Percentiles rank a stretch among this genome's conserved stretches.
Evolutionary conservation across 2,329 filamentous ascomycete genomes (phyloP).

Genomic region (Stagonosporopsis vannaccii): DNA sequence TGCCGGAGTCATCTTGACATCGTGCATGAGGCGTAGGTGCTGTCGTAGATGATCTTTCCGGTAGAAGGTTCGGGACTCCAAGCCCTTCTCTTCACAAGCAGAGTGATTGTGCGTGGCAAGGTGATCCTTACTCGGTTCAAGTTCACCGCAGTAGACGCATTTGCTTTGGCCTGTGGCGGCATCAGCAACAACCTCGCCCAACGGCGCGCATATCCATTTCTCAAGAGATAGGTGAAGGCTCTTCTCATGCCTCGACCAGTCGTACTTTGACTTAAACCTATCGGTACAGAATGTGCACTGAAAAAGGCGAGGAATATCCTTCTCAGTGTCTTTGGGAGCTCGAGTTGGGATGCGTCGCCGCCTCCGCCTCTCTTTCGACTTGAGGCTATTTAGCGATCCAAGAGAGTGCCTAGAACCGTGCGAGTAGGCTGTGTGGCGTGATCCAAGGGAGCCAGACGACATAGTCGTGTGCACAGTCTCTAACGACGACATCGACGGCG

Average conservation of each 20-base stretch:
- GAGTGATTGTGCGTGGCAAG: conserved; percentile 66
- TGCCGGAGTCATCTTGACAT: conserved; percentile 65
- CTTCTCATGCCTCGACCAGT: conserved; percentile 52
- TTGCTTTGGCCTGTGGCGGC: conserved; percentile 63
- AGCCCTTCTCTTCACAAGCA: conserved; percentile 71
- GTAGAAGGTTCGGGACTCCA: conserved; percentile 69
- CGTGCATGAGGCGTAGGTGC: conserved; percentile 67
- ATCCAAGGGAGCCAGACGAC: conserved; percentile 62
- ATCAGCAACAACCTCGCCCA: conserved; percentile 63
- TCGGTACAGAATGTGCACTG: conserved; percentile 53
- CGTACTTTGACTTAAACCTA: conserved; percentile 51
- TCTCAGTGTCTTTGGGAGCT: conserved; percentile 35
- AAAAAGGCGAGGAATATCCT: conserved; percentile 36
- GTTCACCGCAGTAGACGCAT: conserved; percentile 66
- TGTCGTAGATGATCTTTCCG: conserved; percentile 69
- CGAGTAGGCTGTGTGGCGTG: conserved; percentile 64
- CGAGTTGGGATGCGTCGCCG: conserved; percentile 58
- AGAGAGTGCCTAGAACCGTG: conserved; percentile 64
- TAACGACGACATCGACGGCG: conserved; percentile 62
- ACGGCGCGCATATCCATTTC: conserved; percentile 63
- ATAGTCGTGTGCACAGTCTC: conserved; percentile 59
- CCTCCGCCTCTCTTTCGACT: conserved; percentile 63
- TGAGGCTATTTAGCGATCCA: conserved; percentile 63
- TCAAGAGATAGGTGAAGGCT: conserved; percentile 49
- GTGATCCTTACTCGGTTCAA: conserved; percentile 63